Conservation (phyloP, 306 rosid genomes). For the Cicer yamashitae region DNA sequence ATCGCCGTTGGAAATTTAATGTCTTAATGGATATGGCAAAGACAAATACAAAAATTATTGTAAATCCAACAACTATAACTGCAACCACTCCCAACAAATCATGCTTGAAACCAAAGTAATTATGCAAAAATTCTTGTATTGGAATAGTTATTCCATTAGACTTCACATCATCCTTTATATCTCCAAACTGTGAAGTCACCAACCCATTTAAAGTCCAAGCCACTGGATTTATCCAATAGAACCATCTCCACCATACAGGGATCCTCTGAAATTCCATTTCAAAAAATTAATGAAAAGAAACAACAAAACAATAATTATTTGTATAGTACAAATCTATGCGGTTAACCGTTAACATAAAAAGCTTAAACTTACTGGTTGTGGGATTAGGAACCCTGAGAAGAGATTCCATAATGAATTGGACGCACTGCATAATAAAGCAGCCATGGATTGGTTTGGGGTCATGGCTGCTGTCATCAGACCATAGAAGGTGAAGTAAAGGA, state of each 20-base stretch:
- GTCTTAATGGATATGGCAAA: conserved; percentile 36
- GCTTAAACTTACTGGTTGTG: conserved; percentile 52
- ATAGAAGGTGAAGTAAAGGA: conserved; percentile 57
- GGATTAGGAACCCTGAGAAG: conserved; percentile 56
- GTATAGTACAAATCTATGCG: not conserved
- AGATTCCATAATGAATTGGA: conserved; percentile 50
- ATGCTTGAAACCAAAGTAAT: conserved; percentile 44
- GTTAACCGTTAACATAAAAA: not conserved
- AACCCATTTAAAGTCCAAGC: conserved; percentile 60
- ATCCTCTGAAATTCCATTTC: conserved; percentile 40
- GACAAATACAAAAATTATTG: conserved; percentile 30
- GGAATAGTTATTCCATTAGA: conserved; percentile 1
- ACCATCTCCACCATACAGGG: conserved; percentile 59
- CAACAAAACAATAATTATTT: not conserved
- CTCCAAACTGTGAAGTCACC: conserved; percentile 58
- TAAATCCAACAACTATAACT: conserved; percentile 30
- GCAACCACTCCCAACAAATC: conserved; percentile 46
- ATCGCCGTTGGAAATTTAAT: conserved; percentile 48
- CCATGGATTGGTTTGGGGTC: conserved; percentile 50
- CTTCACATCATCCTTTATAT: conserved; percentile 26
- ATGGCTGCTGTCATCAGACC: conserved; percentile 64
- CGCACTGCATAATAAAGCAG: conserved; percentile 37
- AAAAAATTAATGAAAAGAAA: not conserved
- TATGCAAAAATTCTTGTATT: conserved; percentile 42
- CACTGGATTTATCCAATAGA: conserved; percentile 46